phyloP scores from a whole-genome alignment of 139 green algal species.

The Diplosphaera chodatii region DNA sequence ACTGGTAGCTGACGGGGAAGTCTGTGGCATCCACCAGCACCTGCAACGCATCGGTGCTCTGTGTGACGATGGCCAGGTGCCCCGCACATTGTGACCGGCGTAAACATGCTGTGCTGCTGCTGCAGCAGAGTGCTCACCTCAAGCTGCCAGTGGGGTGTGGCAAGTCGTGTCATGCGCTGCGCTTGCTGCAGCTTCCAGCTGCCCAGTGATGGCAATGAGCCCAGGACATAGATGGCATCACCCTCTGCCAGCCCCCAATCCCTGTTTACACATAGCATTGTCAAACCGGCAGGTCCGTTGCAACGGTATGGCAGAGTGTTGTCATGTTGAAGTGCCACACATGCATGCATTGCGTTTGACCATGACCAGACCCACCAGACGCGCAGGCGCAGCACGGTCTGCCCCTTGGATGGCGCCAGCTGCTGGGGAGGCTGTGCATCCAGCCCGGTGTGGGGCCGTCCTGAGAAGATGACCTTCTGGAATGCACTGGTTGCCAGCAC shows the following conservation, averaged over 20 bases:
- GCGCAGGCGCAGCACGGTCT: slow-evolving; percentile 48
- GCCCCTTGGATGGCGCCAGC: background rate
- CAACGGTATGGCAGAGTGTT: too few species aligned
- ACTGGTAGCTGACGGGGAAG: slow-evolving; percentile 87
- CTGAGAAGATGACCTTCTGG: slow-evolving; percentile 38
- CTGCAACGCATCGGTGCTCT: background rate
- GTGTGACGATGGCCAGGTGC: background rate
- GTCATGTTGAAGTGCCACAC: too few species aligned
- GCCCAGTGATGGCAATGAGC: slow-evolving; percentile 59
- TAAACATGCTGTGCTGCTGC: too few species aligned
- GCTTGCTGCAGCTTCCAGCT: slow-evolving; percentile 70
- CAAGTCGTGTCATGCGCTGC: slow-evolving; percentile 33
- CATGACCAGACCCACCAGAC: slow-evolving; percentile 24
- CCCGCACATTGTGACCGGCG: too few species aligned
- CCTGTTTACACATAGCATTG: too few species aligned
- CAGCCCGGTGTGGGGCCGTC: background rate
- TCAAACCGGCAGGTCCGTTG: too few species aligned
- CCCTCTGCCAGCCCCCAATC: slow-evolving; percentile 30
- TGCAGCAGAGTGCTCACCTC: slow-evolving; percentile 26
- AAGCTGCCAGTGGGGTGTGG: slow-evolving; percentile 26
- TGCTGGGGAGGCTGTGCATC: background rate
- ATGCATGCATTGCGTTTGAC: too few species aligned
- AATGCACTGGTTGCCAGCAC: slow-evolving; percentile 56
- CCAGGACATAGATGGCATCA: slow-evolving; percentile 55
- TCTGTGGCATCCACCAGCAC: slow-evolving; percentile 46